Evolutionary conservation across 2,329 filamentous ascomycete genomes (phyloP).

Genomic region (Knoxdaviesia capensis): DNA sequence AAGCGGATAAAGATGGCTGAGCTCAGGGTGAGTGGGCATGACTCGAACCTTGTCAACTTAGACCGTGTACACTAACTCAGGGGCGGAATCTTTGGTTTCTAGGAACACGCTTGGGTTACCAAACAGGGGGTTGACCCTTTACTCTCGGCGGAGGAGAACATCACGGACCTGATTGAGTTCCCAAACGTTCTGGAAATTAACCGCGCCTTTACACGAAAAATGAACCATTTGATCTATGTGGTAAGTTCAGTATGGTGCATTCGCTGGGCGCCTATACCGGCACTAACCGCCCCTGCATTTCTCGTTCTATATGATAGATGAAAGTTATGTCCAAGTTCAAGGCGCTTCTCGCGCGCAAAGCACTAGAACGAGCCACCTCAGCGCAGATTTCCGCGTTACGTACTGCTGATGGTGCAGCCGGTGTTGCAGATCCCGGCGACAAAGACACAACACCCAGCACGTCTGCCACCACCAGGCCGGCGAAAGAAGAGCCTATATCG

Average conservation of each 20-base stretch:
- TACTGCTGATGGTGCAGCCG: too few relatives aligned
- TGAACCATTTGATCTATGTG: conserved; percentile 70
- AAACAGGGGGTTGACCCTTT: conserved; percentile 57
- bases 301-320: conserved; percentile 31
- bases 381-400: too few relatives aligned
- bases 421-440: too few relatives aligned
- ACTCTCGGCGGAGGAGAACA: conserved; percentile 70
- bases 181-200: conserved; percentile 84
- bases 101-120: conserved; percentile 92
- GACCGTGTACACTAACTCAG: too few relatives aligned
- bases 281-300: conserved; percentile 1
- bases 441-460: too few relatives aligned
- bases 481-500: too few relatives aligned
- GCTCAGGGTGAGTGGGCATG: conserved; percentile 39
- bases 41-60: too few relatives aligned
- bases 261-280: neutral
- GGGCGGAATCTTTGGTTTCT: neutral
- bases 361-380: neutral
- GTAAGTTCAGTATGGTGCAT: conserved; percentile 22
- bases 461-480: too few relatives aligned
- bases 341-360: conserved; percentile 29
- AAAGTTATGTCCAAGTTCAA: conserved; percentile 88
- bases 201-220: conserved; percentile 74
- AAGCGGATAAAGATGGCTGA: conserved; percentile 70
- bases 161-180: conserved; percentile 54